These are phyloP conservation scores for Cladosporium sp. DNA, from an alignment of 2,329 filamentous ascomycete species.

Conservation along the genomic window DNA sequence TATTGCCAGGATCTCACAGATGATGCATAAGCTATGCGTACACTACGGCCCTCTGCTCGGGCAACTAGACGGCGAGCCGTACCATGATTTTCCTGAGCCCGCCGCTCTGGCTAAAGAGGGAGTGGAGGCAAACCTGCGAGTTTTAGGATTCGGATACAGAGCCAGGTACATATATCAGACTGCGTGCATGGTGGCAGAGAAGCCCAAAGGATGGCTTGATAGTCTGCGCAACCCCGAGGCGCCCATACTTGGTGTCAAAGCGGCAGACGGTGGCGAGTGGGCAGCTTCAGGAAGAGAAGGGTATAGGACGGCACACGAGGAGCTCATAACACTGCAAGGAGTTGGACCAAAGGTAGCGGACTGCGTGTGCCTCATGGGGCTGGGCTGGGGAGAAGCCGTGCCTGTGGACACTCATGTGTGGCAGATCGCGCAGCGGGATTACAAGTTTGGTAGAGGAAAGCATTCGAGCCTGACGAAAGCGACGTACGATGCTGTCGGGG, in stretches of 20 bases:
- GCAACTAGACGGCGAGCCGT: slow-evolving; percentile 57
- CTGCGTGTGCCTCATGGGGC: slow-evolving; percentile 91
- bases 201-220: slow-evolving; percentile 68
- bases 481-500: slow-evolving; percentile 84
- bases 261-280: slow-evolving; percentile 44
- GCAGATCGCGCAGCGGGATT: slow-evolving; percentile 96
- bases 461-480: slow-evolving; percentile 81
- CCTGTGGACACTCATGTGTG: slow-evolving; percentile 97
- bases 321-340: slow-evolving; percentile 73
- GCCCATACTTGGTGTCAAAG: slow-evolving; percentile 52
- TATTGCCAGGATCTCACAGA: slow-evolving; percentile 88
- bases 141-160: slow-evolving; percentile 88
- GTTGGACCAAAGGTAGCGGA: slow-evolving; percentile 97
- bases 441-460: slow-evolving; percentile 81
- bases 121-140: slow-evolving; percentile 76
- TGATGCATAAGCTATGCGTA: slow-evolving; percentile 88
- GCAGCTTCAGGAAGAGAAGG: slow-evolving; percentile 53
- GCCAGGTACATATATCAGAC: slow-evolving; percentile 90
- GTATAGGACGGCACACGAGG: slow-evolving; percentile 75
- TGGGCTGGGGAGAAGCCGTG: slow-evolving; percentile 93
- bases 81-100: slow-evolving; percentile 83
- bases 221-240: slow-evolving; percentile 72
- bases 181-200: slow-evolving; percentile 68
- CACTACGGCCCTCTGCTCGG: slow-evolving; percentile 79
- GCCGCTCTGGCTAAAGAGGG: slow-evolving; percentile 64